Evolutionary conservation across 2,329 filamentous ascomycete species (phyloP).

Genomic region (Aureobasidium leucospermi): DNA sequence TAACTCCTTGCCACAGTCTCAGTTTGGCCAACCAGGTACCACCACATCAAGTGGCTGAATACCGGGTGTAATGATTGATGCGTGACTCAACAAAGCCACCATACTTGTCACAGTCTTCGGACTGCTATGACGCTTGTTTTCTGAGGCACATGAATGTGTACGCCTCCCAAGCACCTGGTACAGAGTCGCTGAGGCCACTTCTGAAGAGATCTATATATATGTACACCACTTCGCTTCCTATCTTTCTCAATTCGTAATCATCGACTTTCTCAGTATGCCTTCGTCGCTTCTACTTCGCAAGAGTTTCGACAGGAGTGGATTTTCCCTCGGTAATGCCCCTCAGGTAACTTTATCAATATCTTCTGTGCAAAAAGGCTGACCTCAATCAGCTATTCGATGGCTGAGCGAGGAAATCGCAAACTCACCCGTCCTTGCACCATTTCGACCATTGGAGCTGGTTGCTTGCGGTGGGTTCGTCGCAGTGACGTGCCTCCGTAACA

Average conservation of each 20-base stretch:
- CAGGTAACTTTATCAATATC: too few relatives aligned
- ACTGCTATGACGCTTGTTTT: neutral
- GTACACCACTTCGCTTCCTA: too few relatives aligned
- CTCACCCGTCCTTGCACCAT: neutral
- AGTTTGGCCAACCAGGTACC: too few relatives aligned
- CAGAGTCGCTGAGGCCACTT: neutral
- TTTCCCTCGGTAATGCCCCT: neutral
- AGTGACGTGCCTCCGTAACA: neutral
- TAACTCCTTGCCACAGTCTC: too few relatives aligned
- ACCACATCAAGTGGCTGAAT: too few relatives aligned
- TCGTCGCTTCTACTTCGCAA: neutral
- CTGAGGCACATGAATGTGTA: neutral
- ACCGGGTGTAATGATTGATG: too few relatives aligned
- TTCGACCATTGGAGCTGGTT: neutral
- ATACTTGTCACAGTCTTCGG: neutral
- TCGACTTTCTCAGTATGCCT: neutral
- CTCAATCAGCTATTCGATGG: neutral
- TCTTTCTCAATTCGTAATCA: neutral
- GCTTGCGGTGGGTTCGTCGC: neutral
- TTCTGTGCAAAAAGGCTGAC: neutral
- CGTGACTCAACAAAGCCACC: too few relatives aligned
- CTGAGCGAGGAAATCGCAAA: neutral
- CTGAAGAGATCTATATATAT: neutral
- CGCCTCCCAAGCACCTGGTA: neutral
- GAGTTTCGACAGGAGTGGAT: neutral